phyloP scores from a whole-genome alignment of 441 rosid species.

The Eruca vesicaria region DNA sequence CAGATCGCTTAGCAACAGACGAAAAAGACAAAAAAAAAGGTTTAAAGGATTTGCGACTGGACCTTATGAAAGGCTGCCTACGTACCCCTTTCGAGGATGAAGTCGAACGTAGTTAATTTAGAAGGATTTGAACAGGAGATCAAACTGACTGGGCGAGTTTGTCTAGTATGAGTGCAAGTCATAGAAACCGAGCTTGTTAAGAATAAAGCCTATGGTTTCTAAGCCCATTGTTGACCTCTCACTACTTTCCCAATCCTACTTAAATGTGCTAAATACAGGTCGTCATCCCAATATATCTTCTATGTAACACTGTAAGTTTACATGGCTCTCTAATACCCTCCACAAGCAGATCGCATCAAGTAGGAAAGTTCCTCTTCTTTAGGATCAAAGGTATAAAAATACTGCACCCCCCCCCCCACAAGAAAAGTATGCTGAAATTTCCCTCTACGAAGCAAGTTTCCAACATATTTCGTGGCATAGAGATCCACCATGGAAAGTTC shows the following conservation, averaged over 20 bases:
- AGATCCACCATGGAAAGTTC: background rate
- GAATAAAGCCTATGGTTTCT: too few species aligned
- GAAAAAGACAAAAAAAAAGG: too few species aligned
- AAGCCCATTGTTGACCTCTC: background rate
- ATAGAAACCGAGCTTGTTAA: too few species aligned
- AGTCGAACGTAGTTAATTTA: too few species aligned
- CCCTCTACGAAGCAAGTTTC: background rate
- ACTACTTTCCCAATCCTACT: background rate
- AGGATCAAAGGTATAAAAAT: background rate
- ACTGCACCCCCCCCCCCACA: background rate
- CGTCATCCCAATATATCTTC: background rate
- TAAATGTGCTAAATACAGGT: background rate
- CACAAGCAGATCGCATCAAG: background rate
- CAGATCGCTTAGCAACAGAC: too few species aligned
- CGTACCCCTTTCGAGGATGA: too few species aligned
- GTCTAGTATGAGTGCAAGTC: too few species aligned
- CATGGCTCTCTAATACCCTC: background rate
- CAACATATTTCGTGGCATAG: background rate
- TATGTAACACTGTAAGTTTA: background rate
- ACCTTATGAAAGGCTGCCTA: too few species aligned
- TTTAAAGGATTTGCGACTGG: too few species aligned
- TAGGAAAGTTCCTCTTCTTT: background rate
- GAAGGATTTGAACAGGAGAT: too few species aligned
- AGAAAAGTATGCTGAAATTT: background rate
- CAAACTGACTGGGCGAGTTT: too few species aligned